Base-by-base conservation (phyloP, 192 early-diverging fungal species). In the Mortierella claussenii region DNA sequence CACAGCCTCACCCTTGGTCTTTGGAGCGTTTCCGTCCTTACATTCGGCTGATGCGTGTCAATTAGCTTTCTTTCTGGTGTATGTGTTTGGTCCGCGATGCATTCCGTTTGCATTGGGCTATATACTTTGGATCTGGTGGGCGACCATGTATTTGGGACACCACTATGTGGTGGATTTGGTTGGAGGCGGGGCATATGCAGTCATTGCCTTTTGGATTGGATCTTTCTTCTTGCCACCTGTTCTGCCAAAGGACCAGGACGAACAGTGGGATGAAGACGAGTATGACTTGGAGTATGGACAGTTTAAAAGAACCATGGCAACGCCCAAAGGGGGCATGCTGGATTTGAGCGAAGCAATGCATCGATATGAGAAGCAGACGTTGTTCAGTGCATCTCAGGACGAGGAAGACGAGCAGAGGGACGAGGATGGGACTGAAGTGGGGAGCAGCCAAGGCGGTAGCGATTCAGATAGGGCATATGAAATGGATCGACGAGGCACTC, bases 61-160 rank as follows among this genome's bases (percentile, higher is more conserved):
- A n/a, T 79, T 88, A 43, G 82, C 85, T 43, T 56, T 89, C 21
- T 92, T 92, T 49, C 28, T 84, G 13, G 60, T 80, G 15, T 79
- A 76, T 49, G 23, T 81, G 4, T 54, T 69, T 30, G 67, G 67
- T 7, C 85, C 85, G 13, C 68, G 64, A 24, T 44, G 78, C 10
- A 62, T 76, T 33, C 73, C 80, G 11, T 63, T 85, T 18, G 68
- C 65, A 11, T 37, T 84, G 23, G 13, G 65, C 20, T 90, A 92
- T 70, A 80, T 86, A 3, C 68, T 86, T 67, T 89, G 88, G 89
- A 87, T 91, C 59, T 92, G 90, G 90, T 89, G 87, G 89, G 83
- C 89, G 0, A 88, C 89, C 55, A 90, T 90, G 86, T 92, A 92
- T 62, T 66, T 90, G 4, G 82, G 84, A 1, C 90, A 90, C 60